Base-by-base conservation (phyloP, 768 basidiomycete genomes). In the Boletus sensibilis region DNA sequence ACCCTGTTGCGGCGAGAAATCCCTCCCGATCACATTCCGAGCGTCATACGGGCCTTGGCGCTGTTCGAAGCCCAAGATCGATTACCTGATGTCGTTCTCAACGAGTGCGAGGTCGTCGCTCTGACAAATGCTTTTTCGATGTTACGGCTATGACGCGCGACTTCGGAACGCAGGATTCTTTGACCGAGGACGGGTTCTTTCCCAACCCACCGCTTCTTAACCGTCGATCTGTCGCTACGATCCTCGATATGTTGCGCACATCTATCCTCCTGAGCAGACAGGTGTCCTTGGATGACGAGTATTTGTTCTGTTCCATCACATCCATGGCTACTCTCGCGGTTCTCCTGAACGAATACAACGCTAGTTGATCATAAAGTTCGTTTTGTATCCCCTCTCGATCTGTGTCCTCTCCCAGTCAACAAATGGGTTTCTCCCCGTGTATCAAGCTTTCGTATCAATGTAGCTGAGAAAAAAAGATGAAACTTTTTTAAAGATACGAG, bases 81-180 rank as follows among this genome's bases (percentile, higher is more conserved):
- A 44, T 37, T 56, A 3, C 34, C 49, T 1, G 51, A 44, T 18
- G 37, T 55, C 25, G 33, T 18, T 23, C 50, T 55, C 45, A 25
- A 53, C 37, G 67, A 68, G 29, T 41, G 25, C 39, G 64, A 67
- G 1, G 31, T 68, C 37, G 35, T 35, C 4, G 27, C 61, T 4
- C 54, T 68, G 44, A 59, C 66, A 2, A 33, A 55, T 3, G 61
- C 61, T 7, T 68, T 66, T 23, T 68, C 61, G 27, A 64, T 56
- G 64, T 33, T 68, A 27, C 63, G 39, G n/a, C 34, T 66, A 9
- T 68, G 31, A 45, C 37, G 21, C 27, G n/a, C 50, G 16, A 16
- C 38, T 31, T 4, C 1, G 16, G 13, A 29, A 34, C 27, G 5
- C 20, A 21, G 35, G n/a, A 47, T 34, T 47, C 37, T 33, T 27